A percentile compares a stretch with the other conserved stretches of the same genome.
phyloP scores from a whole-genome alignment of 768 basidiomycete species.

The Naganishia onofrii region DNA sequence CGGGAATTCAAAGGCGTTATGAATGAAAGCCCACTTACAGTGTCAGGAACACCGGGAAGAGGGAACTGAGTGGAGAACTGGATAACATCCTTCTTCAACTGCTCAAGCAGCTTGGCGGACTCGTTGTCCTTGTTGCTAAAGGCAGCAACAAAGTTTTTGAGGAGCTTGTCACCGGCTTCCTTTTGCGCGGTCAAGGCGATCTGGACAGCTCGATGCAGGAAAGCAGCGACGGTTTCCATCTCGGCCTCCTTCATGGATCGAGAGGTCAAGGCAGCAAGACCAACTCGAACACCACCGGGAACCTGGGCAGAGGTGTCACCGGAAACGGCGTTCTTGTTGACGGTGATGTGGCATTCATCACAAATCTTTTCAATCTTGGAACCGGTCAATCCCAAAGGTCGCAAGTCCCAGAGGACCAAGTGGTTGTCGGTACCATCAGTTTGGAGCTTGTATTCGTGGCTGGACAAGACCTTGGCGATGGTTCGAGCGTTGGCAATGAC shows the following conservation, averaged over 20 bases:
- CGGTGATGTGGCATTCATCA: conserved; percentile 92
- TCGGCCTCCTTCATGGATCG: conserved; percentile 87
- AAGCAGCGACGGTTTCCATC: conserved; percentile 78
- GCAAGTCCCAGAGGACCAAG: conserved; percentile 94
- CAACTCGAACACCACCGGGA: conserved; percentile 95
- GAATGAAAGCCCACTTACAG: conserved; percentile 38
- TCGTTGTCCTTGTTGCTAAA: conserved; percentile 51
- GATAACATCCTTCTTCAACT: conserved; percentile 74
- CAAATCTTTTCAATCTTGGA: conserved; percentile 98
- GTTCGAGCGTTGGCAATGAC: conserved; percentile 83
- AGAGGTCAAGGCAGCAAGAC: conserved; percentile 89
- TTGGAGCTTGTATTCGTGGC: conserved; percentile 90
- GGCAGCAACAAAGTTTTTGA: conserved; percentile 90
- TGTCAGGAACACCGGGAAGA: conserved; percentile 74
- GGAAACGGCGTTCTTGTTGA: conserved; percentile 88
- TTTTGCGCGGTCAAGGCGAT: conserved; percentile 84
- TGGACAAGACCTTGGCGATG: conserved; percentile 68
- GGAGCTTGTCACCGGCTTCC: conserved; percentile 87
- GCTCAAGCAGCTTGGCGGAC: conserved; percentile 67
- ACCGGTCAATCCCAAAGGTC: conserved; percentile 92
- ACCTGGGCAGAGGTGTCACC: conserved; percentile 93
- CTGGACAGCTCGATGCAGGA: conserved; percentile 92
- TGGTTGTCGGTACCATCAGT: conserved; percentile 97
- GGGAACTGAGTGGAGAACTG: conserved; percentile 84
- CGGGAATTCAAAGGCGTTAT: not conserved